Base-by-base conservation (phyloP, 139 green algal species). In the Deuterostichococcus epilithicus region DNA sequence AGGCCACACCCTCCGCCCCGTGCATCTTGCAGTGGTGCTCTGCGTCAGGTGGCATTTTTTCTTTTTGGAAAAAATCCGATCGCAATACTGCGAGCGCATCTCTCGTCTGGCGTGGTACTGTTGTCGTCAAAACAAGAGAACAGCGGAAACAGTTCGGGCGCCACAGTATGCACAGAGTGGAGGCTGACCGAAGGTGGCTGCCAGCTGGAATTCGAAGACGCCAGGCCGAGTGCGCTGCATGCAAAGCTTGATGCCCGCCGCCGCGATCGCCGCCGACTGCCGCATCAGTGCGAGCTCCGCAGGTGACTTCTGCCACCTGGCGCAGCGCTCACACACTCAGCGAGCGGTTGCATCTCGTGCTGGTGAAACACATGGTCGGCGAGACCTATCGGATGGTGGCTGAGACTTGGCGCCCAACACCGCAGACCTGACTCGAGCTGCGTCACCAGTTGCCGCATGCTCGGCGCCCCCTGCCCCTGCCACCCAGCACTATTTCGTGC, bases 1-100 rank as follows among this genome's bases (percentile, higher is more conserved):
- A 97, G 13, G 92, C 85, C 79, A 93, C 85, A 37, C 90, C 80
- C 69, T 87, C 74, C 10, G 92, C 91, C 8, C 92, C 92, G 4
- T 69, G 70, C 44, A 72, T 32, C 72, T 85, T 88, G 39, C 86
- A 88, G 37, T 78, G 70, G 70, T 84, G 87, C 81, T 93, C 87
- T 83, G 75, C 74, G 74, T 0, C 32, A 39, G 37, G 15, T 45
- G 44, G 68, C 68, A 73, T 58, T 25, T n/a, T 73, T 73, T 18
- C 68, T 45, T 6, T n/a, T 47, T 22, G 20, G 45, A 76, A 22
- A 44, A 30, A 68, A 69, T 45, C n/a, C 26, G 38, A 39, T 23
- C 22, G 33, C 6, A 42, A 20, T 45, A 8, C n/a, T 26, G 10
- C n/a, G 68, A 73, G 26, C 30, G 6, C 22, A 47, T 67, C n/a